Base-by-base conservation (phyloP, 139 green algal species). In the Coccomyxa sp. region DNA sequence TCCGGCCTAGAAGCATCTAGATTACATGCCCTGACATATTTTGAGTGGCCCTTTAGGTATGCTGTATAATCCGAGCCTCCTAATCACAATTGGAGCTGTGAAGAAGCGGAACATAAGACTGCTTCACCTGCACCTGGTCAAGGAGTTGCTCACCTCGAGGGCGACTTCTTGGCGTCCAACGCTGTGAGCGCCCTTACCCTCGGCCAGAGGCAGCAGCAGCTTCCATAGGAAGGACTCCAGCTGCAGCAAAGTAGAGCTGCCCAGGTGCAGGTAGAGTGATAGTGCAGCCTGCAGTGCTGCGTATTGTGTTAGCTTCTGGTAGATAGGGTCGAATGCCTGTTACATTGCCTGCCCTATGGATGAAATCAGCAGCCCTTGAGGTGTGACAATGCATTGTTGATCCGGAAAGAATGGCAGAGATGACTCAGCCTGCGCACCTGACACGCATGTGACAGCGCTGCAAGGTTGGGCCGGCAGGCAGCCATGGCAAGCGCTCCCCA, bases 151-250 rank as follows among this genome's bases (percentile, higher is more conserved):
- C 58, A 85, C 81, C 81, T 99, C 96, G 70, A 99, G 80, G 27
- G 96, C 96, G 18, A 90, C 92, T 77, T 97, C 92, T 86, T 97
- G 92, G 38, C 84, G 78, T 41, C 91, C 86, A 7, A 83, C 88
- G 22, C 68, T 55, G 0, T 39, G 58, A 0, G 35, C 35, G 8
- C 77, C 77, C 77, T 82, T 81, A 79, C 93, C 95, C 74, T 97
- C 93, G 6, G 94, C 94, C 55, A 98, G 77, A 7, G 87, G 87
- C 68, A 98, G 81, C 73, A 99, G 82, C 79, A 97, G 87, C 39
- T 86, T 77, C 41, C 79, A 73, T 50, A 98, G 75, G 54, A 97
- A 90, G 27, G 91, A 86, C 82, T 97, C 94, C 64, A 98, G 73
- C 81, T 98, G 95, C 41, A 96, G 83, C 74, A 97, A 86, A 39